These are phyloP conservation scores for Sequoia sempervirens DNA, from an alignment of 75 land plant genomes.

Conservation along the genomic window DNA sequence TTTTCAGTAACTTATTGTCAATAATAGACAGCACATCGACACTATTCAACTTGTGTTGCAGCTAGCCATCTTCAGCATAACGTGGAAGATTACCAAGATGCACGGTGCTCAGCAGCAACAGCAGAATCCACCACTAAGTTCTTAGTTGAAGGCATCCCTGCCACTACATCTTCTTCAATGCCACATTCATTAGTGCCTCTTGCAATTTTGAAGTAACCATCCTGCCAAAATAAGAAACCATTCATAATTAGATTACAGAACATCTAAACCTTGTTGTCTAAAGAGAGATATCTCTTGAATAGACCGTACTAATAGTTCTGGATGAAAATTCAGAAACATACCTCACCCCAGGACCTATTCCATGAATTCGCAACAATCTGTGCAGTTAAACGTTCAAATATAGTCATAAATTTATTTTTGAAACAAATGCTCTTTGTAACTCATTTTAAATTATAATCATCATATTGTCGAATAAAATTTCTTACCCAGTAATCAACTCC, in stretches of 20 bases:
- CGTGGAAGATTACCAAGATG: background rate
- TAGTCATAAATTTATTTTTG: background rate
- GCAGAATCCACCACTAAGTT: slow-evolving; percentile 27
- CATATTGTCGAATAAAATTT: background rate
- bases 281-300: background rate
- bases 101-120: background rate
- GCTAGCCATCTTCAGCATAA: background rate
- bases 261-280: background rate
- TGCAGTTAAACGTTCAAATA: background rate
- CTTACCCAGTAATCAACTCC: slow-evolving; percentile 53
- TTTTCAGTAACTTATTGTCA: too few relatives aligned
- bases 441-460: background rate
- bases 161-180: slow-evolving; percentile 65
- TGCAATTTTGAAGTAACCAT: slow-evolving; percentile 70
- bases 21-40: background rate
- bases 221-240: slow-evolving; percentile 19
- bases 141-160: slow-evolving; percentile 69
- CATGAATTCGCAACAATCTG: slow-evolving; percentile 50
- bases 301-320: background rate
- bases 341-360: slow-evolving; percentile 49
- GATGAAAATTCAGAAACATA: slow-evolving; percentile 11
- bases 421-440: background rate
- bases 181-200: slow-evolving; percentile 79
- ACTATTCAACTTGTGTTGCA: background rate
- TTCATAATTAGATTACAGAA: background rate